Evolutionary conservation across 2,329 filamentous ascomycete species (phyloP).

Genomic region (Coleophoma cylindrospora): DNA sequence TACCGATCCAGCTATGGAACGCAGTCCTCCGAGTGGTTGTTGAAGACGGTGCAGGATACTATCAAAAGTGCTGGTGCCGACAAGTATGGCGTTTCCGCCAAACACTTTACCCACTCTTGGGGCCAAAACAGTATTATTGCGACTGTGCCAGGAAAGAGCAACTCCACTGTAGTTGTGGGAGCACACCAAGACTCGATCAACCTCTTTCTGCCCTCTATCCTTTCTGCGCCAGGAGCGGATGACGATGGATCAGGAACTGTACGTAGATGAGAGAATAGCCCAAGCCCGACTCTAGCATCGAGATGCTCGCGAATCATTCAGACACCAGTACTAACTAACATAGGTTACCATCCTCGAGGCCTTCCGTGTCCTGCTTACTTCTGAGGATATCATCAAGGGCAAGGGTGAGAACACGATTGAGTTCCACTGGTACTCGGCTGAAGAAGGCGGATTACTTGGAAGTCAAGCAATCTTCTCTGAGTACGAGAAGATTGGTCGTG

Average conservation of each 20-base stretch:
- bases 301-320: too few relatives aligned
- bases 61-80: conserved; percentile 68
- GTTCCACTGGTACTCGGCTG: conserved; percentile 94
- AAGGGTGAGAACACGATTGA: conserved; percentile 82
- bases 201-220: conserved; percentile 76
- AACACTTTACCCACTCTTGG: conserved; percentile 79
- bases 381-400: conserved; percentile 64
- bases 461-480: conserved; percentile 83
- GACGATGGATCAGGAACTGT: conserved; percentile 87
- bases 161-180: conserved; percentile 82
- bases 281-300: too few relatives aligned
- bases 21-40: conserved; percentile 84
- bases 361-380: conserved; percentile 72
- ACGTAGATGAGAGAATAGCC: neutral
- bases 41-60: conserved; percentile 66
- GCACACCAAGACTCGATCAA: conserved; percentile 97
- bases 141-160: conserved; percentile 78
- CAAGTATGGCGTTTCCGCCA: conserved; percentile 59
- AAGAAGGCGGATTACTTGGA: conserved; percentile 82
- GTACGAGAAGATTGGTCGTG: conserved; percentile 67
- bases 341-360: conserved; percentile 83
- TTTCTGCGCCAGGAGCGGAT: conserved; percentile 88
- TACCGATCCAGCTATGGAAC: conserved; percentile 75
- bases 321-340: neutral
- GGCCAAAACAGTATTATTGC: conserved; percentile 88